Base-by-base conservation (phyloP, 257 asterid genomes). In the Solanum corneliomulleri region DNA sequence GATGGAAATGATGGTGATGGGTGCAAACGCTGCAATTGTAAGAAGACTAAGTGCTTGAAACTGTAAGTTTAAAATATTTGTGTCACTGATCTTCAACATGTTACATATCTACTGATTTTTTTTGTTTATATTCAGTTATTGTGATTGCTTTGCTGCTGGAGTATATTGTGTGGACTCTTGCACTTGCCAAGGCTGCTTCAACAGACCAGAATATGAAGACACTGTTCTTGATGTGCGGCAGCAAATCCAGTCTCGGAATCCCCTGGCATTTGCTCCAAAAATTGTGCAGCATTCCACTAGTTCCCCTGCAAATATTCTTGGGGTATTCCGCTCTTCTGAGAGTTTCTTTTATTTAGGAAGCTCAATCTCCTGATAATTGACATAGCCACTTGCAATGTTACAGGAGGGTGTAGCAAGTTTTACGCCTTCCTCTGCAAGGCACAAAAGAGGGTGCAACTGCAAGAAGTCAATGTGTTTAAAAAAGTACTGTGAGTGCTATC, bases 401-500 rank as follows among this genome's bases (percentile, higher is more conserved):
- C 93, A 95, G 98, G 95, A 89, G 86, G 91, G 89, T 84, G 94
- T 89, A 85, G 41, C 87, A 56, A 87, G 64, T 39, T 87, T 88
- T 83, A 93, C 98, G 4, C 93, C 95, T 66, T 87, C 95, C 76
- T 92, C 97, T 20, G 94, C 93, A 84, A 94, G 96, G 91, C 98
- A 93, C 90, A 94, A 92, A 93, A 90, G 94, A 86, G 98, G 98
- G 72, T 95, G 98, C 94, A 95, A 92, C 88, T 95, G 98, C 91
- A 95, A 94, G 94, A 95, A 93, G 89, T 94, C 98, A 18, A 95
- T 92, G 95, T 95, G 98, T 83, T 90, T 90, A 89, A 93, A 94
- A 88, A 93, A 93, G 92, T 95, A 95, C 88, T 93, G 98, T 85
- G 97, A 95, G 92, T 95, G 98, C 94, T 95, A 91, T 91, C 97